Percentiles rank a stretch among this genome's conserved stretches.
phyloP scores from a whole-genome alignment of 495 filamentous ascomycete genomes.

The Clohesyomyces aquaticus region DNA sequence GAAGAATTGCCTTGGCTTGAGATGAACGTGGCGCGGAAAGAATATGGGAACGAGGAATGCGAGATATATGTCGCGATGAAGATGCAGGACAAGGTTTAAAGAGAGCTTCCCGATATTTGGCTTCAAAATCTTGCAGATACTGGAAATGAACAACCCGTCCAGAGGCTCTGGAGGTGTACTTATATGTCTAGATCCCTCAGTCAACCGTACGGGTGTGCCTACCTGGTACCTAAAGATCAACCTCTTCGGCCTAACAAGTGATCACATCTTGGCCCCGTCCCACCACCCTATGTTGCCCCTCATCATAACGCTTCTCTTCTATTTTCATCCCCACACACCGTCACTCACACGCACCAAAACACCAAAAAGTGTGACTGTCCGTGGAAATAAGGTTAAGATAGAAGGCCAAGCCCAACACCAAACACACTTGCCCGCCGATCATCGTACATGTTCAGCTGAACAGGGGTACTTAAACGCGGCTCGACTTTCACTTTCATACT shows the following conservation, averaged over 20 bases:
- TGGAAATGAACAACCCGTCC: not conserved
- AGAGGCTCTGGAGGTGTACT: slow-evolving; percentile 8
- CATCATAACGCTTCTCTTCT: slow-evolving; percentile 9
- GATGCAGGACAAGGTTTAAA: slow-evolving; percentile 1
- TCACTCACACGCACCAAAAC: slow-evolving; percentile 10
- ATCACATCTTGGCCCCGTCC: slow-evolving; percentile 12
- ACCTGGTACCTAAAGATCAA: slow-evolving; percentile 26
- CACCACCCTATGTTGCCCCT: slow-evolving; percentile 2
- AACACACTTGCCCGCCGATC: slow-evolving; percentile 26
- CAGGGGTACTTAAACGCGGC: slow-evolving; percentile 24
- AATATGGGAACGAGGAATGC: not conserved
- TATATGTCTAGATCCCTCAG: slow-evolving; percentile 12
- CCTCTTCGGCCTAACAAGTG: slow-evolving; percentile 13
- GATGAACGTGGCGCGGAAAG: not conserved
- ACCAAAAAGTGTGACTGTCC: slow-evolving; percentile 5
- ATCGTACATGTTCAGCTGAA: slow-evolving; percentile 27
- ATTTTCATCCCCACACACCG: slow-evolving; percentile 30
- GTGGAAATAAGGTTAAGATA: slow-evolving; percentile 21
- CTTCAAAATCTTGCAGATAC: slow-evolving; percentile 5
- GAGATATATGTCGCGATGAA: not conserved
- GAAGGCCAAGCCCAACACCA: slow-evolving; percentile 23
- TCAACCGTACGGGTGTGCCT: slow-evolving; percentile 18
- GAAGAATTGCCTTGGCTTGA: not conserved
- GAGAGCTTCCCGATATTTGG: slow-evolving; percentile 6
- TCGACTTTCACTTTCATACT: slow-evolving; percentile 2